Evolutionary conservation across 2,329 filamentous ascomycete genomes (phyloP), one percentile per base, ranked within the genome.

Genomic region (Dothiorella sarmentorum): DNA sequence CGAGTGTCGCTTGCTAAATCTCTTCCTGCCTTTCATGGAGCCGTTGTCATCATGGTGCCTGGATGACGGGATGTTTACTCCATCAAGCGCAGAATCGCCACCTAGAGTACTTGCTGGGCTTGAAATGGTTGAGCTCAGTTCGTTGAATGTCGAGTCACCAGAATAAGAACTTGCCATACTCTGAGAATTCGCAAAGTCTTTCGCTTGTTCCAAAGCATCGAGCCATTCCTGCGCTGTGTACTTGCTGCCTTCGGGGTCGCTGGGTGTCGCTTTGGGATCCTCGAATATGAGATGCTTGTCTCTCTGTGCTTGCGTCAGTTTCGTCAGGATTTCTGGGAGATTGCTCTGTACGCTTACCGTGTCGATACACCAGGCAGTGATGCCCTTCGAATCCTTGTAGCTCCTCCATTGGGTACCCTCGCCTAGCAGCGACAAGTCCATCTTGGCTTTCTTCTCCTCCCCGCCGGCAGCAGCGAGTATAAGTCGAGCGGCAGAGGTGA

Each of bases 271-370:
- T 71, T 95, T 96, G n/a, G 86, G 82, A 68, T 97, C 92, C 75
- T 99, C 94, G 68, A 99, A 99, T 13, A 89, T 89, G 71, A 90
- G 94, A 67, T 95, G 92, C 68, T 92, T 89, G 60, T 96, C 92
- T 64, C 85, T 85, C 93, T 96, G 65, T 37, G 60, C 3, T 5
- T 27, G 18, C 3, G n/a, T 55, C 31, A 49, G 59, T 45, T 13
- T 10, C 43, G 26, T 27, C 2, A 10, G 17, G 22, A 5, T 2
- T 15, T 47, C 22, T 15, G 13, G 10, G 10, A n/a, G 44, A 22
- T 18, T 11, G 22, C 43, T 38, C 18, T 20, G 9, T 49, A 43
- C 59, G 82, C 91, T 81, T 85, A 97, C 94, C 65, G 90, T 95
- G 77, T 97, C 91, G 55, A 97, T 87, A 73, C 88, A 88, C 90